Conservation (phyloP, 192 early-diverging fungal species). For the Coemansia sp. region DNA sequence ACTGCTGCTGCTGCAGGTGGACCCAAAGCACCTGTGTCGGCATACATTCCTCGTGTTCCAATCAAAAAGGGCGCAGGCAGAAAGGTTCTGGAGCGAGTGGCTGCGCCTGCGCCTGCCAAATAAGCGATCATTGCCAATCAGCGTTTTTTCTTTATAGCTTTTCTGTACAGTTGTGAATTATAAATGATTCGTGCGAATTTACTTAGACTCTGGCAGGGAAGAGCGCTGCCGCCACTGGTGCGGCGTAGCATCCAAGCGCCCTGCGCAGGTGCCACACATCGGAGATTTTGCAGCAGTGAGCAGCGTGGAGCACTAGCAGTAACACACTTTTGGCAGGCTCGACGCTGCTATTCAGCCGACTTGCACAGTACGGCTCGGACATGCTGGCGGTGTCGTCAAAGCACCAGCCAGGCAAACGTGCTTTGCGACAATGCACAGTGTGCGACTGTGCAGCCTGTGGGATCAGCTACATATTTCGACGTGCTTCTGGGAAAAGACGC, state of each 20-base stretch:
- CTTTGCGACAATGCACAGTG: slow-evolving; percentile 61
- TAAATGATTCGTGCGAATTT: too few species aligned
- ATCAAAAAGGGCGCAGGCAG: slow-evolving; percentile 8
- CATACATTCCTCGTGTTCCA: slow-evolving; percentile 21
- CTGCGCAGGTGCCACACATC: too few species aligned
- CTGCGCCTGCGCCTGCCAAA: too few species aligned
- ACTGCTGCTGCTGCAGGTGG: not conserved
- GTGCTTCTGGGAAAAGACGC: slow-evolving; percentile 48
- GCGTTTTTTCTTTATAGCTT: too few species aligned
- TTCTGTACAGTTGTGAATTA: too few species aligned
- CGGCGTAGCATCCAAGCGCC: too few species aligned
- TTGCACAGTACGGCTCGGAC: slow-evolving; percentile 11
- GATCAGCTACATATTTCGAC: slow-evolving; percentile 58
- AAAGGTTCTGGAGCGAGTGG: not conserved
- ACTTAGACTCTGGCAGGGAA: too few species aligned
- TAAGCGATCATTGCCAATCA: too few species aligned
- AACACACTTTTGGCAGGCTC: too few species aligned
- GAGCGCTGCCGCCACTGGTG: too few species aligned
- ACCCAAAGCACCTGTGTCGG: slow-evolving; percentile 8
- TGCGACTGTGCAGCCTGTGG: slow-evolving; percentile 58
- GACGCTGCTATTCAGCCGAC: too few species aligned
- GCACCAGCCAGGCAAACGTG: slow-evolving; percentile 44
- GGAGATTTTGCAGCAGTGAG: too few species aligned
- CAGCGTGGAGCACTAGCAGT: not conserved
- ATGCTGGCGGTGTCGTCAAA: slow-evolving; percentile 66